Evolutionary conservation across 2,329 filamentous ascomycete species (phyloP).

Genomic region (Bipolaris cookei): DNA sequence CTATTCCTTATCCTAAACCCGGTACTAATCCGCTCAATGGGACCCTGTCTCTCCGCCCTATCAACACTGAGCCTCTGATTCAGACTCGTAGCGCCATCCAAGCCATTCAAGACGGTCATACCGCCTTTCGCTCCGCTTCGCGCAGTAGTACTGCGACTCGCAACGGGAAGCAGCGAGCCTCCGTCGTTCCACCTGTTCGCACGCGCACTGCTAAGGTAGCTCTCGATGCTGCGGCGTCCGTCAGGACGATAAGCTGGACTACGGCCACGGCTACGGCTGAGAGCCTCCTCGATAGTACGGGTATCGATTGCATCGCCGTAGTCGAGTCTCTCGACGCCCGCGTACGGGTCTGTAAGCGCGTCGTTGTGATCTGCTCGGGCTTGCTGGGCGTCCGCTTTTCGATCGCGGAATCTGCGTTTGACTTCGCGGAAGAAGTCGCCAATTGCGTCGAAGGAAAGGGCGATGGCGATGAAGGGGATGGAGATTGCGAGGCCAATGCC

Average conservation of each 20-base stretch:
- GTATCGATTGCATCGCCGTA: constrained; percentile 33
- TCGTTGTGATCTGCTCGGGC: background rate
- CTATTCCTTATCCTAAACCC: constrained; percentile 45
- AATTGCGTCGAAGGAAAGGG: constrained; percentile 54
- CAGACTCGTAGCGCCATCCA: constrained; percentile 17
- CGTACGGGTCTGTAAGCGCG: background rate
- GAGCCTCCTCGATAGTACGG: constrained; percentile 34
- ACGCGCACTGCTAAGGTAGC: constrained; percentile 32
- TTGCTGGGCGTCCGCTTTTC: background rate
- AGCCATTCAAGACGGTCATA: constrained; percentile 12
- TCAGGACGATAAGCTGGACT: constrained; percentile 30
- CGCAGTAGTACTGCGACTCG: constrained; percentile 43
- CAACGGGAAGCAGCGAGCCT: constrained; percentile 35
- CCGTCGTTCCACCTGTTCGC: constrained; percentile 16
- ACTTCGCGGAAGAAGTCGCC: constrained; percentile 42
- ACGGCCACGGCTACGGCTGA: constrained; percentile 35
- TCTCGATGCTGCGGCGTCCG: constrained; percentile 37
- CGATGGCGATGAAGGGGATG: constrained; percentile 57
- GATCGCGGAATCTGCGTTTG: constrained; percentile 25
- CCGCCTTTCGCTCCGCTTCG: constrained; percentile 23
- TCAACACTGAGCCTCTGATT: constrained; percentile 29
- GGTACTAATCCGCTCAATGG: constrained; percentile 40
- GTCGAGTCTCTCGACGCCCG: constrained; percentile 13
- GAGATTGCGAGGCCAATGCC: constrained; percentile 62
- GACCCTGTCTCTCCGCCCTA: constrained; percentile 24